A percentile compares a stretch with the other conserved stretches of the same genome.
Evolutionary conservation across 768 basidiomycete genomes (phyloP).

Genomic region (Boletus pseudopeckii): DNA sequence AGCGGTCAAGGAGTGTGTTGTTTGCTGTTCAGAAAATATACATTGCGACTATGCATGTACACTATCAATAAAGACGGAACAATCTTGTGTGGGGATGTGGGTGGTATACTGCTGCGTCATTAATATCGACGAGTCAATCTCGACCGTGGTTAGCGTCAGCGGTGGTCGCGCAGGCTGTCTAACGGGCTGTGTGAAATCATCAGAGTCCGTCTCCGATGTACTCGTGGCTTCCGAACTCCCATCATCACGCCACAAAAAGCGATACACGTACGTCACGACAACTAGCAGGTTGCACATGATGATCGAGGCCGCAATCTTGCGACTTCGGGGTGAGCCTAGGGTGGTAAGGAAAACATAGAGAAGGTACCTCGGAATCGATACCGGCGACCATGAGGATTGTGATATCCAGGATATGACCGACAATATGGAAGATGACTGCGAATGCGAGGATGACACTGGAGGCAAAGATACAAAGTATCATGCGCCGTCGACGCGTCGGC

Average conservation of each 20-base stretch:
- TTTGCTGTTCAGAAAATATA: not conserved
- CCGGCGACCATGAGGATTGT: not conserved
- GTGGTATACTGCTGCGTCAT: not conserved
- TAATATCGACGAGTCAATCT: not conserved
- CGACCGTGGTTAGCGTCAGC: not conserved
- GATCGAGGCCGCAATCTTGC: slow-evolving; percentile 6
- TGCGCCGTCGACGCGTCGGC: slow-evolving; percentile 9
- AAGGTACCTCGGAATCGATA: slow-evolving; percentile 8
- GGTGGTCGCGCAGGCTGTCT: not conserved
- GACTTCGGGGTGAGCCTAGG: not conserved
- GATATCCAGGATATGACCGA: not conserved
- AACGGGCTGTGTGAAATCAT: not conserved
- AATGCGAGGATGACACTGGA: slow-evolving; percentile 16
- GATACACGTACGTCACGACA: slow-evolving; percentile 16
- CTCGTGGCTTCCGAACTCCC: not conserved
- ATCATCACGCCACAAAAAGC: not conserved
- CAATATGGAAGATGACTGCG: slow-evolving; percentile 4
- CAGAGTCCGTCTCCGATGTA: not conserved
- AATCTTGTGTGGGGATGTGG: not conserved
- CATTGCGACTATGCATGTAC: not conserved
- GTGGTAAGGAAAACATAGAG: not conserved
- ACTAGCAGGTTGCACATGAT: slow-evolving; percentile 19
- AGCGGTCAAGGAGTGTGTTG: not conserved
- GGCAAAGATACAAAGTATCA: slow-evolving; percentile 17
- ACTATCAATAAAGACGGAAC: not conserved